Evolutionary conservation across 257 asterid genomes (phyloP).

Genomic region (Jacaranda mimosifolia): DNA sequence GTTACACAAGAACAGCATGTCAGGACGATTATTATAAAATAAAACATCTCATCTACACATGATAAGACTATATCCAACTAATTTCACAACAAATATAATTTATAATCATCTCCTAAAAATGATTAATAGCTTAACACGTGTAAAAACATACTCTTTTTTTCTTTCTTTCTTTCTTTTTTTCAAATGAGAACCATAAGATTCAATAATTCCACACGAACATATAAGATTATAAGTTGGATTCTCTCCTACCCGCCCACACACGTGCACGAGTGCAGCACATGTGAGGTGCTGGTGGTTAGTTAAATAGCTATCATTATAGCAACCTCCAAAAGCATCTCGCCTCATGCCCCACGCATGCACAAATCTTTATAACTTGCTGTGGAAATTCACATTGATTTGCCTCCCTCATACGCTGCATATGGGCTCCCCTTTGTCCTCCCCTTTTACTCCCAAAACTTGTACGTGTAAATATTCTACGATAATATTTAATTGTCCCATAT

Average conservation of each 20-base stretch:
- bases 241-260: slow-evolving; percentile 31
- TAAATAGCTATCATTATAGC: slow-evolving; percentile 20
- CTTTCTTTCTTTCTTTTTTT: too few relatives aligned
- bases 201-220: background rate
- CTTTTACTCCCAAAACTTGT: background rate
- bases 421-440: slow-evolving; percentile 44
- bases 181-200: background rate
- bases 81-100: too few relatives aligned
- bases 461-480: background rate
- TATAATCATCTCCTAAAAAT: too few relatives aligned
- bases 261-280: slow-evolving; percentile 38
- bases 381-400: slow-evolving; percentile 46
- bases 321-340: slow-evolving; percentile 11
- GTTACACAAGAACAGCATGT: too few relatives aligned
- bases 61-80: too few relatives aligned
- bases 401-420: slow-evolving; percentile 39
- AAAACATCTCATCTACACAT: too few relatives aligned
- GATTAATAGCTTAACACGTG: too few relatives aligned
- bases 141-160: too few relatives aligned
- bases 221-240: background rate
- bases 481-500: too few relatives aligned
- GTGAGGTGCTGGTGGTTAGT: slow-evolving; percentile 42
- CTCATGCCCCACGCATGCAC: slow-evolving; percentile 46
- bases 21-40: too few relatives aligned
- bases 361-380: slow-evolving; percentile 13